phyloP scores from a whole-genome alignment of 257 asterid species.

The Petrea volubilis region DNA sequence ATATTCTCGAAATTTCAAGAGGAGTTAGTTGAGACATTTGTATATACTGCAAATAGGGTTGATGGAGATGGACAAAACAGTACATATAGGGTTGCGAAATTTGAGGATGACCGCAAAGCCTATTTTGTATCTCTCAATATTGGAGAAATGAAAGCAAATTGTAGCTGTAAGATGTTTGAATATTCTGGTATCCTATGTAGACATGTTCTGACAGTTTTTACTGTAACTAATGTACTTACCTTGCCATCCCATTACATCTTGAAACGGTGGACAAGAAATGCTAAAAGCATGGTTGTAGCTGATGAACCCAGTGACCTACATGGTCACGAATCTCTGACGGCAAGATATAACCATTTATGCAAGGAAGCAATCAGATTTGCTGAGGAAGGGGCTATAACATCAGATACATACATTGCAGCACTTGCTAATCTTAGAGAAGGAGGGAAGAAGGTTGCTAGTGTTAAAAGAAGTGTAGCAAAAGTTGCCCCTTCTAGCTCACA shows the following conservation, averaged over 20 bases:
- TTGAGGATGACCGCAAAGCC: slow-evolving; percentile 73
- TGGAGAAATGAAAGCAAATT: slow-evolving; percentile 68
- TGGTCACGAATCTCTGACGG: slow-evolving; percentile 50
- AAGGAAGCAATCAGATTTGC: slow-evolving; percentile 80
- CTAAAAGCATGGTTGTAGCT: slow-evolving; percentile 48
- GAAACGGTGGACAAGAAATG: slow-evolving; percentile 92
- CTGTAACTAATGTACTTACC: slow-evolving; percentile 89
- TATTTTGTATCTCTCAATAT: slow-evolving; percentile 63
- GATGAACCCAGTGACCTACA: slow-evolving; percentile 54
- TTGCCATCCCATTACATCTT: slow-evolving; percentile 80
- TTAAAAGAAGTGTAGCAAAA: slow-evolving; percentile 63
- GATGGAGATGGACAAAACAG: slow-evolving; percentile 64
- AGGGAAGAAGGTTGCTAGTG: slow-evolving; percentile 58
- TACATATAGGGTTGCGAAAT: slow-evolving; percentile 89
- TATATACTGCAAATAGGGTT: slow-evolving; percentile 82
- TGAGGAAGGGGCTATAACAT: slow-evolving; percentile 77
- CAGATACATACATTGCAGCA: slow-evolving; percentile 66
- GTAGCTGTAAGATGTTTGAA: slow-evolving; percentile 94
- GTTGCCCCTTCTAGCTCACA: slow-evolving; percentile 56
- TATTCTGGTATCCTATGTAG: slow-evolving; percentile 84
- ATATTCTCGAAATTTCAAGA: slow-evolving; percentile 82
- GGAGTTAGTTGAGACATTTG: slow-evolving; percentile 94
- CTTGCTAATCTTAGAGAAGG: slow-evolving; percentile 71
- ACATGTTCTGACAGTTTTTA: slow-evolving; percentile 90
- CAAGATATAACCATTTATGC: slow-evolving; percentile 72